These are phyloP conservation scores for Tylopilus sp. DNA, from an alignment of 1,284 basidiomycete species.

Conservation along the genomic window DNA sequence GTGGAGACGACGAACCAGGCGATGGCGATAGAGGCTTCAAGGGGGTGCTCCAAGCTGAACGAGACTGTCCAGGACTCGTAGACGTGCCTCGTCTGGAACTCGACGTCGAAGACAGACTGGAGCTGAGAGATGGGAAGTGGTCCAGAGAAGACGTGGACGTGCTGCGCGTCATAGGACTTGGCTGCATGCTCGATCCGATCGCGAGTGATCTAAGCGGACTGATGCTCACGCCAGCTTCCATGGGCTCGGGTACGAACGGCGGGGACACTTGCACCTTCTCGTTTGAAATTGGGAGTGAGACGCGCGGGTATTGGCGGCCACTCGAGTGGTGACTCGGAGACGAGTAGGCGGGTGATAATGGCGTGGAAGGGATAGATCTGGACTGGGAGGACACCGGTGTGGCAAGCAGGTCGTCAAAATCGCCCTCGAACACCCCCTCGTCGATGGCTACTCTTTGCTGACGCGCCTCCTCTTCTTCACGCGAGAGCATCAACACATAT, in stretches of 20 bases:
- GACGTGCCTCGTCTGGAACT: conserved; percentile 14
- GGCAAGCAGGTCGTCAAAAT: conserved; percentile 49
- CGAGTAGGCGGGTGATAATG: conserved; percentile 6
- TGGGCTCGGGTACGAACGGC: conserved; percentile 38
- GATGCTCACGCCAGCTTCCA: conserved; percentile 40
- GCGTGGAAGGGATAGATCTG: conserved; percentile 6
- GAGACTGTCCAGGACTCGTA: conserved; percentile 12
- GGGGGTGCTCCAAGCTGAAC: conserved; percentile 32
- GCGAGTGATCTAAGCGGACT: conserved; percentile 23
- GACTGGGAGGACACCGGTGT: conserved; percentile 15
- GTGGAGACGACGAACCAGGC: conserved; percentile 18
- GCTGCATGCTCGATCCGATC: conserved; percentile 4
- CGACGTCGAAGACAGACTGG: conserved; percentile 29
- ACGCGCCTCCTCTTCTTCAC: conserved; percentile 62
- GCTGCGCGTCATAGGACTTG: conserved; percentile 13
- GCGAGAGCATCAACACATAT: conserved; percentile 82
- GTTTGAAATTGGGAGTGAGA: conserved; percentile 37
- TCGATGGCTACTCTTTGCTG: conserved; percentile 29
- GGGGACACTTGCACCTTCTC: conserved; percentile 43
- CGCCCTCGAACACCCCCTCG: conserved; percentile 57
- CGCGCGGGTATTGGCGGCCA: conserved; percentile 22
- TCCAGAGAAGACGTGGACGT: conserved; percentile 27
- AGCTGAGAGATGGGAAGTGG: conserved; percentile 32
- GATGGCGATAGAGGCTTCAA: conserved; percentile 19
- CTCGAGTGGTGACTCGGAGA: conserved; percentile 3